phyloP scores from a whole-genome alignment of 345 rosid species.

The Eucalyptus victrix region DNA sequence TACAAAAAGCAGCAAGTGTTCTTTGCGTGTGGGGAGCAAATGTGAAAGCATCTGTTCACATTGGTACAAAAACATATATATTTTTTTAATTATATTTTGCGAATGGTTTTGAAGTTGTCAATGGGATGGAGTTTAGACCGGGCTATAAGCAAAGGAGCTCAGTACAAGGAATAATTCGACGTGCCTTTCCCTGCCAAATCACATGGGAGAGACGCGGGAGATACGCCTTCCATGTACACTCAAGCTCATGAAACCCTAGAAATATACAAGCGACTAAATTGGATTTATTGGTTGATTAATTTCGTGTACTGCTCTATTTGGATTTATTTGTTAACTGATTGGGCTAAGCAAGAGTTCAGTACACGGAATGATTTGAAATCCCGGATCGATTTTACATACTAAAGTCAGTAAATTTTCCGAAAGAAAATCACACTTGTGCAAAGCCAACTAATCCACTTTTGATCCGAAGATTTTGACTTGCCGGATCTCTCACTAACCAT shows the following conservation, averaged over 20 bases:
- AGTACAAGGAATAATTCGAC: neutral
- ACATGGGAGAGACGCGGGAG: neutral
- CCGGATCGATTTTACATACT: neutral
- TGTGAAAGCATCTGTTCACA: neutral
- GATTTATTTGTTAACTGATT: neutral
- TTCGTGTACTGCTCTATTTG: neutral
- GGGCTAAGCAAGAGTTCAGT: neutral
- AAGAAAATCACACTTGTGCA: neutral
- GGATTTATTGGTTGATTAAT: neutral
- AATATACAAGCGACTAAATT: neutral
- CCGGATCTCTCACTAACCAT: neutral
- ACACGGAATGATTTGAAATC: neutral
- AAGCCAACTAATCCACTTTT: neutral
- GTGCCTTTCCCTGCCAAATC: neutral
- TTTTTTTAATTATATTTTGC: neutral
- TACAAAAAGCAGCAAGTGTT: neutral
- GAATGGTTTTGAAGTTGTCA: neutral
- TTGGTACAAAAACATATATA: neutral
- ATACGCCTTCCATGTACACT: neutral
- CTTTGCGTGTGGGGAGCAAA: neutral
- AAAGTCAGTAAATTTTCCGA: neutral
- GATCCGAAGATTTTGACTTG: neutral
- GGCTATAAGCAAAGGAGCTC: neutral
- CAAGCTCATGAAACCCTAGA: neutral
- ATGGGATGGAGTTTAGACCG: neutral